Evolutionary conservation across 2,329 filamentous ascomycete species (phyloP), one percentile per base, ranked within the genome.

Genomic region (Penicillium griseofulvum): DNA sequence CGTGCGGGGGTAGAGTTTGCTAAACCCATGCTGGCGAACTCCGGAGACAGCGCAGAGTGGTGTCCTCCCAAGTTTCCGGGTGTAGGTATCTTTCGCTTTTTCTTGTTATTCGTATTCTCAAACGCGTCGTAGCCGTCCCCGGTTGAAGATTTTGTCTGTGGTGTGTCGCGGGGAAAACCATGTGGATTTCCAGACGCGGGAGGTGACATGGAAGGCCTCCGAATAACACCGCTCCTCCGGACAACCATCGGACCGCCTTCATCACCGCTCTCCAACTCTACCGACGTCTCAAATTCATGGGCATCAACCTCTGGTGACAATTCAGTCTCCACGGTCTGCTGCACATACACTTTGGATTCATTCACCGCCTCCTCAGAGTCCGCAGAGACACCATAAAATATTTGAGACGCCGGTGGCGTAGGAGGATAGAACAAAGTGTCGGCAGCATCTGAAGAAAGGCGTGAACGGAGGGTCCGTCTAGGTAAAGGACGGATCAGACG

Each of bases 91-190:
- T 99, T 99, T 64, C 94, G 85, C 75, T 99, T 97, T 80, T 97
- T 99, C 76, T 99, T 99, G 72, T 99, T 99, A 73, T 96, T 97
- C 34, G 91, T 96, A 68, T 97, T 97, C 74, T 99, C 94, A 67
- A 97, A 96, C 7, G 91, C 94, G 73, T 99, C 94, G 72, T 97
- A 97, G 14, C 92, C 91, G 71, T 97, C 93, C 11, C 87, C 88
- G 6, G 84, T 81, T 24, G 87, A 86, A 12, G 90, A 82, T 46
- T 68, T 70, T 38, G 59, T 39, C 65, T 65, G 26, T 61, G 65
- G 46, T 65, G 69, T 48, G 45, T 54, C 37, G 17, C 28, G 44
- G 4, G 51, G 45, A 31, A 54, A 54, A 8, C 26, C 37, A 17
- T 39, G 51, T 29, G 31, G 24, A 36, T 29, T 49, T 24, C 45